Conservation (phyloP, 1,284 basidiomycete species). For the Tylopilus sp. region DNA sequence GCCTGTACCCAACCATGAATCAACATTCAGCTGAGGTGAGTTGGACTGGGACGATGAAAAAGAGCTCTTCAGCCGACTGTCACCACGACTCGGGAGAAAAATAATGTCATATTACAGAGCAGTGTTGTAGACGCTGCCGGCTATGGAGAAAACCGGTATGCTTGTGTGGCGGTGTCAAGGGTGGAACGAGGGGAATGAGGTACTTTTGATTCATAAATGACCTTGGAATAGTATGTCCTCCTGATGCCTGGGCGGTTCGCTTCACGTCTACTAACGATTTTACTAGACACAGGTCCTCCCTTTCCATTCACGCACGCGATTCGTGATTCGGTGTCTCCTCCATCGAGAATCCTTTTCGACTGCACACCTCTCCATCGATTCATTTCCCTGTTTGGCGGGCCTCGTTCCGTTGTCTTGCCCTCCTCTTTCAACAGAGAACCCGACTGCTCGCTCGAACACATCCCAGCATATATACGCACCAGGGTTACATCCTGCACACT, state of each 20-base stretch:
- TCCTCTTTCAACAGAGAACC: neutral
- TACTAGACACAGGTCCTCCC: neutral
- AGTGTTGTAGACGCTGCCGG: no score
- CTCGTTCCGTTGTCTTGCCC: neutral
- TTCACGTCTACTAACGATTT: neutral
- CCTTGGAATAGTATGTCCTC: no score
- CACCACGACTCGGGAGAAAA: no score
- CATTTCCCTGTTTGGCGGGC: slow-evolving; percentile 12
- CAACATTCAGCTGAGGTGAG: no score
- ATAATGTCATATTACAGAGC: no score
- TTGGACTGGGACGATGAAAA: no score
- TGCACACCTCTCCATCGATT: neutral
- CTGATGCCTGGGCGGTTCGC: slow-evolving; percentile 5
- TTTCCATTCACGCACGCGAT: slow-evolving; percentile 26
- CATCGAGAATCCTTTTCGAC: slow-evolving; percentile 29
- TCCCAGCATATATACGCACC: slow-evolving; percentile 10
- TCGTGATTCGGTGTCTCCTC: slow-evolving; percentile 17
- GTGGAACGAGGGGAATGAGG: neutral
- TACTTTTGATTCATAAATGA: slow-evolving; percentile 12
- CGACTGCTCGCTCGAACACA: slow-evolving; percentile 3
- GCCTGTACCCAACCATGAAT: no score
- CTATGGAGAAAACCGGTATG: slow-evolving; percentile 10
- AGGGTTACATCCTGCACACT: neutral
- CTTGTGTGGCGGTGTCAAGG: slow-evolving; percentile 18
- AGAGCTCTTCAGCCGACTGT: no score